phyloP scores from a whole-genome alignment of 2,329 filamentous ascomycete genomes.

The Penicillium frequentans region DNA sequence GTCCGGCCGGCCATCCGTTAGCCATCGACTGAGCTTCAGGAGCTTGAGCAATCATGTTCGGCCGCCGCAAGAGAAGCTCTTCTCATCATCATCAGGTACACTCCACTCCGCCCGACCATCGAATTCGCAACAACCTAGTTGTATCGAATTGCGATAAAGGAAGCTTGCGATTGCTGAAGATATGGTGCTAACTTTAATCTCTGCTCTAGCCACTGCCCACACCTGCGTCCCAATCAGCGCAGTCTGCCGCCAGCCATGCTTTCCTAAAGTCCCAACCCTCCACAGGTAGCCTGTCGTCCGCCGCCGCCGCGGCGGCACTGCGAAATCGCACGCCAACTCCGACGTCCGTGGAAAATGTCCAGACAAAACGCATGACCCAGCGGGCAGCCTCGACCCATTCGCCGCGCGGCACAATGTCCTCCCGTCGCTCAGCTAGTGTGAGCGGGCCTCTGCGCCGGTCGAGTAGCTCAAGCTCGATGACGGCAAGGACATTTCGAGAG shows the following conservation, averaged over 20 bases:
- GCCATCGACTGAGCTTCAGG: neutral
- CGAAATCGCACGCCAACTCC: slow-evolving; percentile 75
- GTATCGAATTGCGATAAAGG: neutral
- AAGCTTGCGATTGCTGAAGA: neutral
- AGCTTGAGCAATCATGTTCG: slow-evolving; percentile 37
- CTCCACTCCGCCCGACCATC: neutral
- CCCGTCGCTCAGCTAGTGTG: slow-evolving; percentile 40
- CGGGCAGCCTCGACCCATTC: slow-evolving; percentile 73
- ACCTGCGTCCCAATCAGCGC: slow-evolving; percentile 69
- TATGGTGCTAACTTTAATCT: slow-evolving; percentile 10
- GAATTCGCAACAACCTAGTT: neutral
- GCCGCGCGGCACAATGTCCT: slow-evolving; percentile 51
- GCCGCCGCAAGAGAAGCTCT: slow-evolving; percentile 38
- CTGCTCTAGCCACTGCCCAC: slow-evolving; percentile 60
- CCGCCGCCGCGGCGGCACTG: slow-evolving; percentile 83
- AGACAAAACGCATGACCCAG: slow-evolving; percentile 81
- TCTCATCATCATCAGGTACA: slow-evolving; percentile 43
- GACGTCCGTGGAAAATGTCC: slow-evolving; percentile 75
- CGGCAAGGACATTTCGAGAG: slow-evolving; percentile 80
- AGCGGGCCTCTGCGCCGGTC: slow-evolving; percentile 58
- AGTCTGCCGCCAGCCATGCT: slow-evolving; percentile 77
- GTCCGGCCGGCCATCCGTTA: slow-evolving; percentile 20
- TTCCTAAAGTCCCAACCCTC: slow-evolving; percentile 69
- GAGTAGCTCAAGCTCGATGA: slow-evolving; percentile 79
- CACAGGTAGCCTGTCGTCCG: slow-evolving; percentile 70